These are phyloP conservation scores for Symbiodinium natans DNA, from an alignment of 73 alveolate genomes.

Conservation along the genomic window DNA sequence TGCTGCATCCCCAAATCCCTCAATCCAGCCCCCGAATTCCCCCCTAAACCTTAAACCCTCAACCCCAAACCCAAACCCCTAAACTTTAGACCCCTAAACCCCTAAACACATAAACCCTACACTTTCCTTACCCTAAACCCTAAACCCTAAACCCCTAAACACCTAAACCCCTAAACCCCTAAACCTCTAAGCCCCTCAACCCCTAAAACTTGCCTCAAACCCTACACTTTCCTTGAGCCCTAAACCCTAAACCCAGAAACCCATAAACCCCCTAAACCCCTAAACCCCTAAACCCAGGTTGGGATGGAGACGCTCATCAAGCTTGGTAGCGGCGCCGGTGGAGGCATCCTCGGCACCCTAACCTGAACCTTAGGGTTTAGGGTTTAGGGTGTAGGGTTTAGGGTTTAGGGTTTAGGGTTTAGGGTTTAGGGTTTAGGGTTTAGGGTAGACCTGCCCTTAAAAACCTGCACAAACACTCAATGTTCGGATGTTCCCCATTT, in stretches of 20 bases:
- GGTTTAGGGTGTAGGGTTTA: too few species aligned
- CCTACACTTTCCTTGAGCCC: neutral
- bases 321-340: slow-evolving; percentile 85
- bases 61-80: neutral
- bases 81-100: neutral
- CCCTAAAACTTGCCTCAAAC: neutral
- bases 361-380: too few species aligned
- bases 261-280: neutral
- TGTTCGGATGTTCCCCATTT: too few species aligned
- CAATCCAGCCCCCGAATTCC: neutral
- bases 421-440: too few species aligned
- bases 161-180: neutral
- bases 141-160: neutral
- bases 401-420: too few species aligned
- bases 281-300: too few species aligned
- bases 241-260: neutral
- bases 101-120: too few species aligned
- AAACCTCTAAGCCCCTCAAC: neutral
- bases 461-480: too few species aligned
- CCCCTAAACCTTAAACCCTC: neutral
- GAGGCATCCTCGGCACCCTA: too few species aligned
- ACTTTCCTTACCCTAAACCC: neutral
- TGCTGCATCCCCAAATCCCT: too few species aligned
- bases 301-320: slow-evolving; percentile 93
- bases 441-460: too few species aligned